Evolutionary conservation across 1,139 yeast species (phyloP), one percentile per base, ranked within the genome.

Genomic region (Pichia sp.): DNA sequence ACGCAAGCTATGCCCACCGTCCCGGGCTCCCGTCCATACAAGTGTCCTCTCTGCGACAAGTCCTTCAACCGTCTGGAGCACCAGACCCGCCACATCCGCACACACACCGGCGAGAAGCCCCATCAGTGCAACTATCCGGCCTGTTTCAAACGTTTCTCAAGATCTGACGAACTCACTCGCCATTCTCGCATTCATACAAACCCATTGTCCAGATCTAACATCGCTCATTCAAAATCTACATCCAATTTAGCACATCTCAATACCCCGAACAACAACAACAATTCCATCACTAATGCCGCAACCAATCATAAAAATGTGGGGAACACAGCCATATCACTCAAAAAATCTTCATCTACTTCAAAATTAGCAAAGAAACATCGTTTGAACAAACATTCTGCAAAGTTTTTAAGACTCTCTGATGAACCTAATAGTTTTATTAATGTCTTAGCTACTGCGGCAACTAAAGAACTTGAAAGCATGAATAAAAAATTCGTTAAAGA

Each of bases 61-160:
- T 95, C 95, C 1, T 89, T 89, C 60, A 94, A 86, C 58, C 70
- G 97, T 36, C 66, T 88, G 38, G 97, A 89, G 61, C 97, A 89
- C 62, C 95, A 88, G 59, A 88, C 96, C 19, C 76, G 97, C 54
- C 97, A 89, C 59, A 84, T 89, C 41, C 68, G 96, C 46, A 89
- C 96, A 5, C 97, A 89, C 59, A 89, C 97, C 1, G 97, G 97
- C 28, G 96, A 88, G 58, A 85, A 87, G 60, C 96, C 96, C 18
- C 96, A 88, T 57, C 80, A 78, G 36, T 89, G 97, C 62, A 74
- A 81, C 10, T 87, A 75, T 55, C 95, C 95, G 0, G 95, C 94
- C 2, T 89, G 97, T 62, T 69, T 75, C 46, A 89, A 89, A 63
- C 75, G 85, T 45, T 89, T 89, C 59, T 79, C 91, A 40, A 70